Conservation (phyloP, 2,329 filamentous ascomycete genomes). For the Fusarium heterosporum region DNA sequence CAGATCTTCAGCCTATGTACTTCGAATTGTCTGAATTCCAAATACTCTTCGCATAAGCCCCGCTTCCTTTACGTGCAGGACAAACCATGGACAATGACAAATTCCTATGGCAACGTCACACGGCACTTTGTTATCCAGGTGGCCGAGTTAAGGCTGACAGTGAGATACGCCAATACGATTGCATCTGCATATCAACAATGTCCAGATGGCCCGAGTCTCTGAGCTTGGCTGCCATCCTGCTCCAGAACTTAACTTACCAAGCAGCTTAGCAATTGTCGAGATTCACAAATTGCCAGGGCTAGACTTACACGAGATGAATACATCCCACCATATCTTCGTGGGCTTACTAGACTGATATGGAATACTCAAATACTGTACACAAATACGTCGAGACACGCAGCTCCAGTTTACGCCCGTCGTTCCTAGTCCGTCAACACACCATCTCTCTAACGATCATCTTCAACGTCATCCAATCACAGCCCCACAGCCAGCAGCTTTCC, state of each 20-base stretch:
- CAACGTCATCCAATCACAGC: constrained; percentile 49
- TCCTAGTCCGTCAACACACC: constrained; percentile 26
- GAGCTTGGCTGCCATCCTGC: not conserved
- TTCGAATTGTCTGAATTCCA: constrained; percentile 32
- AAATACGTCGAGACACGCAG: constrained; percentile 27
- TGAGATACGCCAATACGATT: constrained; percentile 14
- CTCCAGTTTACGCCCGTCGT: constrained; percentile 27
- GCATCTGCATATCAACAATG: constrained; percentile 1
- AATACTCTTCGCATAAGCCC: constrained; percentile 28
- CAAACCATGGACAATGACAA: constrained; percentile 27
- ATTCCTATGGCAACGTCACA: constrained; percentile 39
- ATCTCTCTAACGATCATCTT: constrained; percentile 25
- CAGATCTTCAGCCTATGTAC: not conserved
- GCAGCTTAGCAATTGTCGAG: not conserved
- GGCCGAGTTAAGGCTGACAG: constrained; percentile 43
- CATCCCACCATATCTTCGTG: constrained; percentile 3
- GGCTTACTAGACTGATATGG: not conserved
- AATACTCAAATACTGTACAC: constrained; percentile 18
- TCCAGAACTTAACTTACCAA: constrained; percentile 13
- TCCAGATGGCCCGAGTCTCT: constrained; percentile 23
- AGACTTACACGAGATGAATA: not conserved
- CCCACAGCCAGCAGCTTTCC: constrained; percentile 43
- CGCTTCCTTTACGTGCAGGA: constrained; percentile 31
- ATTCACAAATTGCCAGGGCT: not conserved
- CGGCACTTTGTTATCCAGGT: constrained; percentile 15